Base-by-base conservation (phyloP, 352 stramenopile species). In the Peronospora belbahrii region DNA sequence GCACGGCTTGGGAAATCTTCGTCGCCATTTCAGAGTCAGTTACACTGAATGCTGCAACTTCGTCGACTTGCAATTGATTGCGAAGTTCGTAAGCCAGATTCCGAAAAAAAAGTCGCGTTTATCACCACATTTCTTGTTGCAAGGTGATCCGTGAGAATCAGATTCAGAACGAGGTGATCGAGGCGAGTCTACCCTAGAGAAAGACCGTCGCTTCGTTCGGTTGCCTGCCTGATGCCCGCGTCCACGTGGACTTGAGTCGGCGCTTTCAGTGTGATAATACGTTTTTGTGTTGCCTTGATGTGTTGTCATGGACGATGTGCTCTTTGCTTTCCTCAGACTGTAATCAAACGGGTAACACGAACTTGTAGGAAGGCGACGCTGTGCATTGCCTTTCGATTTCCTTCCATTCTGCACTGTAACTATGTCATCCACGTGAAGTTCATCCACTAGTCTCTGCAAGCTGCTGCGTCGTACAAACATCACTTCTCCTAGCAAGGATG, bases 31-130 rank as follows among this genome's bases (percentile, higher is more conserved):
- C 75, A 32, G 81, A 83, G 48, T 90, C 77, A 6, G 80, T 91
- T 22, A 91, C 76, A 33, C 74, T 88, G 45, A 85, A 91, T 23
- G 73, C 65, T 0, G 76, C 76, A 10, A 91, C 77, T 14, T 91
- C 62, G 47, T 91, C 80, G 22, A 91, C 78, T 48, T 88, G 80
- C 17, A 91, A 44, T 23, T 71, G 58, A 28, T 52, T 82, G 11
- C 80, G 74, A 6, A 74, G 61, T n/a, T 83, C 74, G 10, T 71
- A 83, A 5, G 83, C 55, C 33, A 91, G 52, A 24, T 86, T 83
- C 1, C 80, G 69, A 91, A 91, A 49, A 91, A 85, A 48, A 88
- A 91, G 42, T 88, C 76, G 25, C 80, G 74, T 54, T 91, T 91
- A 59, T 91, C 79, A 7, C 74, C 75, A 49, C 76, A 86, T 40